phyloP scores from a whole-genome alignment of 1,284 basidiomycete species.

The Melampsora americana region DNA sequence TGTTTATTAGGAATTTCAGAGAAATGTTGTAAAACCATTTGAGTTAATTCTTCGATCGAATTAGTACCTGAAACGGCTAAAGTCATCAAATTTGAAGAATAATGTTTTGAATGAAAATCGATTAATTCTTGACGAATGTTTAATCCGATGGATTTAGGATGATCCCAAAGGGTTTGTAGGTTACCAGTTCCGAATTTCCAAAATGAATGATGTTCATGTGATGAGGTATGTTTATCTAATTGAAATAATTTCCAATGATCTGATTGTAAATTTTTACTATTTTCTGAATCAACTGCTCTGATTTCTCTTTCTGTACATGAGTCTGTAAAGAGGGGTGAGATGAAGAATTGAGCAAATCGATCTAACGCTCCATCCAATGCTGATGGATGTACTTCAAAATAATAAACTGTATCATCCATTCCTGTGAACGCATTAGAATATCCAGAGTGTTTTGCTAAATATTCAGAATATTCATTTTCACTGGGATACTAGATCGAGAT shows the following conservation, averaged over 20 bases:
- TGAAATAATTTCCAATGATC: slow-evolving; percentile 97
- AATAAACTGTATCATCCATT: slow-evolving; percentile 89
- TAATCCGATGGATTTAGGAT: slow-evolving; percentile 62
- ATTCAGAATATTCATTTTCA: slow-evolving; percentile 91
- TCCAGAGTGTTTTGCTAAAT: slow-evolving; percentile 84
- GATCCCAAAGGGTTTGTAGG: slow-evolving; percentile 72
- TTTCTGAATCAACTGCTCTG: slow-evolving; percentile 95
- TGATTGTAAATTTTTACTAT: slow-evolving; percentile 95
- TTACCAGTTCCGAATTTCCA: slow-evolving; percentile 93
- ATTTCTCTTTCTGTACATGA: slow-evolving; percentile 91
- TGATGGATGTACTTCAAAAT: slow-evolving; percentile 83
- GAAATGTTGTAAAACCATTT: slow-evolving; percentile 69
- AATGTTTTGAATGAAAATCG: slow-evolving; percentile 91
- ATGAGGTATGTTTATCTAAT: slow-evolving; percentile 82
- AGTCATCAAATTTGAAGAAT: slow-evolving; percentile 91
- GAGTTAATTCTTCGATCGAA: slow-evolving; percentile 72
- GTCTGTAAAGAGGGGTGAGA: slow-evolving; percentile 81
- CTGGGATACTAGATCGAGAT: slow-evolving; percentile 71
- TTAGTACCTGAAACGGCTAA: slow-evolving; percentile 86
- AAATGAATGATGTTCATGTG: slow-evolving; percentile 73
- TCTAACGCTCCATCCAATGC: slow-evolving; percentile 79
- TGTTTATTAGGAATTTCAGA: slow-evolving; percentile 71
- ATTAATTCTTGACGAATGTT: slow-evolving; percentile 87
- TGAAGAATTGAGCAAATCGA: slow-evolving; percentile 92
- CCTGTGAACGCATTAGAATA: slow-evolving; percentile 90